Percentiles rank a stretch among this genome's conserved stretches.
Evolutionary conservation across 306 rosid genomes (phyloP).

Genomic region (Cucumis melo): DNA sequence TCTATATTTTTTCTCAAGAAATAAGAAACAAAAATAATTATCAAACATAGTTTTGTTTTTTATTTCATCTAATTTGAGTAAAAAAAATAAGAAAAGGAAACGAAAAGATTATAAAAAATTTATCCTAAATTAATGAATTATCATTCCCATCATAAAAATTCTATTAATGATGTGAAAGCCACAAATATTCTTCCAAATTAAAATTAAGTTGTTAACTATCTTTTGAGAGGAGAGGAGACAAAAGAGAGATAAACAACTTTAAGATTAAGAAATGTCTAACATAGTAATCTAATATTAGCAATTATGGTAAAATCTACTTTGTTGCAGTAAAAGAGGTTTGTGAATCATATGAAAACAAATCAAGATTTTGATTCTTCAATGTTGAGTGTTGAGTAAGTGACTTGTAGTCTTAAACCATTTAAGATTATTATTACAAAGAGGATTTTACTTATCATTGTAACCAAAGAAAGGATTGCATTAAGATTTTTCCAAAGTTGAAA

Average conservation of each 20-base stretch:
- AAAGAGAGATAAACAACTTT: background rate
- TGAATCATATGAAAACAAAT: background rate
- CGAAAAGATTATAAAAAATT: too few species aligned
- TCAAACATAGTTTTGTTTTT: too few species aligned
- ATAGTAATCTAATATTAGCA: background rate
- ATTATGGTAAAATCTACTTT: background rate
- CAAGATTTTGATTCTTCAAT: constrained; percentile 1
- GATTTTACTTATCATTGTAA: background rate
- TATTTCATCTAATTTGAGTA: too few species aligned
- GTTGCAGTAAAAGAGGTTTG: background rate
- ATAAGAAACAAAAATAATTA: too few species aligned
- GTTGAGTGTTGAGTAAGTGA: constrained; percentile 5
- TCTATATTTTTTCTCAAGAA: too few species aligned
- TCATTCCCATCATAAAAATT: too few species aligned
- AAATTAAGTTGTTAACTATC: background rate
- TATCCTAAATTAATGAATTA: too few species aligned
- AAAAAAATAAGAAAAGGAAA: too few species aligned
- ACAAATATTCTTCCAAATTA: background rate
- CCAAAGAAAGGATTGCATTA: background rate
- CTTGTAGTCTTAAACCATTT: background rate
- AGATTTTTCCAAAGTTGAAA: background rate
- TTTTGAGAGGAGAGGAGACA: background rate
- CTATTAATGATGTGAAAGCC: too few species aligned
- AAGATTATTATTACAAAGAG: background rate
- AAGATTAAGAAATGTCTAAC: background rate